Base-by-base conservation (phyloP, 495 filamentous ascomycete genomes). In the Evansstolkia leycettana region DNA sequence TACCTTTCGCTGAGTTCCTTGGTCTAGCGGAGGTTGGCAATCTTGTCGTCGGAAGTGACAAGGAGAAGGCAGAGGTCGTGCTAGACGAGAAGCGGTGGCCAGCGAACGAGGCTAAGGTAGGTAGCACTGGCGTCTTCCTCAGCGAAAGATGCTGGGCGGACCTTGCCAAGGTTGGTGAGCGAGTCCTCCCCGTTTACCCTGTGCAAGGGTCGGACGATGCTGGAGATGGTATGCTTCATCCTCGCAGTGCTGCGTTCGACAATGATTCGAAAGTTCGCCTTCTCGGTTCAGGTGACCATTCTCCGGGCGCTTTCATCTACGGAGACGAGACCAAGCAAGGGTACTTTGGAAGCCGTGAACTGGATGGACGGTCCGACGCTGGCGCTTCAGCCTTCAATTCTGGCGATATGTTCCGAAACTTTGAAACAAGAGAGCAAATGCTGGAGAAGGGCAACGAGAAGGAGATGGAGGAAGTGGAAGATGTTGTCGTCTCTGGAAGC, bases 321-420 rank as follows among this genome's bases (percentile, higher is more conserved):
- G 76, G 73, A 34, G 84, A 93, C 42, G 82, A 85, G 42, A 46
- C 40, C 31, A 75, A 80, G 36, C 60, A 73, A 28, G 77, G 76
- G 0, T 94, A 92, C 51, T 94, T 94, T 46, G 80, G 84, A 27
- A 82, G 72, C 54, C 72, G 76, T 35, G 88, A 93, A 35, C 55
- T 87, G 27, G 90, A 98, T 50, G 65, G 78, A 2, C 78, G 85
- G 35, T 95, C 89, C 13, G 88, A 98, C 19, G 88, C 88, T 4
- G 89, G 85, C 2, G 84, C 69, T 1, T 93, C 84, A 10, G 87
- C 87, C 11, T 82, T 93, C 44, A 80, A 84, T 37, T 80, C 75
- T 32, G 89, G 90, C 11, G 88, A 98, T 51, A 94, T 98, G 89
- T 98, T 98, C 72, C 81, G 80, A 42, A 92, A 94, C 42, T 67